A percentile compares a stretch with the other conserved stretches of the same genome.
Conservation (phyloP, 2,329 filamentous ascomycete species). For the Aspergillus brasiliensis region DNA sequence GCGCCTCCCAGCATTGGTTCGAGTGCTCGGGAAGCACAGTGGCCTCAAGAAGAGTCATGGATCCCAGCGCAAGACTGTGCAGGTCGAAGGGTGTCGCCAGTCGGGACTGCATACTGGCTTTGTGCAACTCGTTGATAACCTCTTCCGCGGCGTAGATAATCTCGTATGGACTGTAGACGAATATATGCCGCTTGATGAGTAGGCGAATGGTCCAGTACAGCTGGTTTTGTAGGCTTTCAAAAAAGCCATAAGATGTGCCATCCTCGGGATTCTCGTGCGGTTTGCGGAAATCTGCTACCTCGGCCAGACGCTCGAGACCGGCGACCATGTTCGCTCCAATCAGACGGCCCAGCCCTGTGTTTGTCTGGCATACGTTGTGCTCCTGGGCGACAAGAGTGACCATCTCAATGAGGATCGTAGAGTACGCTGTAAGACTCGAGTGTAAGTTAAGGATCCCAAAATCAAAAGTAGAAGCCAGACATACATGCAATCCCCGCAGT, state of each 20-base stretch:
- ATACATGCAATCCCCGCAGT: constrained; percentile 42
- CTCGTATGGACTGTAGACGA: constrained; percentile 44
- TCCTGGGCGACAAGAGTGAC: constrained; percentile 37
- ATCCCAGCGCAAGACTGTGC: constrained; percentile 43
- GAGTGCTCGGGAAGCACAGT: constrained; percentile 43
- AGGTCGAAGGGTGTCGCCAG: constrained; percentile 44
- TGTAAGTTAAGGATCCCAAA: constrained; percentile 8
- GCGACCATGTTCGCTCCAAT: constrained; percentile 40
- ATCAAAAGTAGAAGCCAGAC: constrained; percentile 17
- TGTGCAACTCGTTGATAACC: constrained; percentile 44
- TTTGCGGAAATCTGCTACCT: constrained; percentile 38
- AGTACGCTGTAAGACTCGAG: constrained; percentile 31
- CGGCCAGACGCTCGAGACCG: constrained; percentile 41
- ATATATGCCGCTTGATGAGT: constrained; percentile 47
- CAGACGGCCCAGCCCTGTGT: constrained; percentile 39
- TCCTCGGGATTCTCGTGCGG: constrained; percentile 30
- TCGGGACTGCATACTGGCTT: constrained; percentile 32
- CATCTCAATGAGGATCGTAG: constrained; percentile 40
- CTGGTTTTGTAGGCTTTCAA: constrained; percentile 43
- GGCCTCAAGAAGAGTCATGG: constrained; percentile 46
- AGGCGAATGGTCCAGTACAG: constrained; percentile 47
- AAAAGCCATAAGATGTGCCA: constrained; percentile 28
- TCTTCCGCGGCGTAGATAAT: constrained; percentile 45
- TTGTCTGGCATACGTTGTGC: constrained; percentile 39
- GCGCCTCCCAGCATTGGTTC: constrained; percentile 41